These are phyloP conservation scores for Aspergillus spinulosporus DNA, from an alignment of 2,329 filamentous ascomycete species.

Conservation along the genomic window DNA sequence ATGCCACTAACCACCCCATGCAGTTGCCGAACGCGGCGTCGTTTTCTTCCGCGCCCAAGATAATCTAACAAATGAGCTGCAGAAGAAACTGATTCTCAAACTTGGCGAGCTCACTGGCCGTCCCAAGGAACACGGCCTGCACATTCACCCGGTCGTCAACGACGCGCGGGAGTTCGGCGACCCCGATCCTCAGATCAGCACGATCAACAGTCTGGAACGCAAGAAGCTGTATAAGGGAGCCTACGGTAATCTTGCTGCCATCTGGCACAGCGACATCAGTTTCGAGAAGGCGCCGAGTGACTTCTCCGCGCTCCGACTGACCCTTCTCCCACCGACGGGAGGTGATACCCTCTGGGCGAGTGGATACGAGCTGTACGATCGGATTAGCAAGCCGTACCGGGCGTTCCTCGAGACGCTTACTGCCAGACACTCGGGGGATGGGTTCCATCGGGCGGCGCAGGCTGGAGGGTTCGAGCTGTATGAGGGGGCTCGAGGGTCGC, in stretches of 20 bases:
- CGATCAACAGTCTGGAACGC: constrained; percentile 60
- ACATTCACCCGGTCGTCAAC: constrained; percentile 63
- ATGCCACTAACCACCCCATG: neutral
- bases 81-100: constrained; percentile 63
- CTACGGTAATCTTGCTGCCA: constrained; percentile 34
- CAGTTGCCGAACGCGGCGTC: constrained; percentile 68
- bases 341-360: constrained; percentile 33
- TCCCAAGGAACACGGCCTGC: constrained; percentile 58
- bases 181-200: constrained; percentile 62
- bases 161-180: constrained; percentile 55
- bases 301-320: constrained; percentile 62
- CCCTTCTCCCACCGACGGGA: constrained; percentile 57
- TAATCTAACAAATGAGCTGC: constrained; percentile 60
- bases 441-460: constrained; percentile 52
- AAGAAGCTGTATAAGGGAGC: constrained; percentile 46
- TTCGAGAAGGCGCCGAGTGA: constrained; percentile 66
- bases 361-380: constrained; percentile 58
- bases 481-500: constrained; percentile 52
- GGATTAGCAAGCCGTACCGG: constrained; percentile 58
- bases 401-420: constrained; percentile 61
- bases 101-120: constrained; percentile 62
- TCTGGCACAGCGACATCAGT: constrained; percentile 62
- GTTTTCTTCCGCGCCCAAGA: constrained; percentile 69
- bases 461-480: constrained; percentile 33
- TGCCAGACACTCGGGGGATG: constrained; percentile 54